Evolutionary conservation across 805 yeast genomes (phyloP).

Genomic region (Yamadazyma sp.): DNA sequence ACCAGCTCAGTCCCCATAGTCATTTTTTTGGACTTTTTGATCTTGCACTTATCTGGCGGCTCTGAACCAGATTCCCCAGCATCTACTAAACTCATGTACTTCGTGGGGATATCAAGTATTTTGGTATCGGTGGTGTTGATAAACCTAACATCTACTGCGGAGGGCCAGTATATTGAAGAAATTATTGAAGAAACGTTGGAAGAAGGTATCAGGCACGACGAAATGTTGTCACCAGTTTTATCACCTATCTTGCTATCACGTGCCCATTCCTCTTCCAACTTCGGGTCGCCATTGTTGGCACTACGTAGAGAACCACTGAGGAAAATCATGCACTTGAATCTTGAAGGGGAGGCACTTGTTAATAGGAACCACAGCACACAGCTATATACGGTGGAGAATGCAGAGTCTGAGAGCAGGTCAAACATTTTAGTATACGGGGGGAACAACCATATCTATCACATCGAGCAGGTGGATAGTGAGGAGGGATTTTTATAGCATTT

Average conservation of each 20-base stretch:
- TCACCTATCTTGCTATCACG: conserved; percentile 38
- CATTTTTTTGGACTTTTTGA: conserved; percentile 47
- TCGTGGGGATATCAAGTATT: conserved; percentile 48
- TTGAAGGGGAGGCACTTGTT: conserved; percentile 15
- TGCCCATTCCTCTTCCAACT: conserved; percentile 10
- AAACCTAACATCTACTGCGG: conserved; percentile 42
- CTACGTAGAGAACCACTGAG: conserved; percentile 6
- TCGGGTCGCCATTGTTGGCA: conserved; percentile 14
- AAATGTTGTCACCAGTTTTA: conserved; percentile 44
- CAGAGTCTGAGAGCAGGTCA: neutral
- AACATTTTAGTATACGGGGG: conserved; percentile 15
- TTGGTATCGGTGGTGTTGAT: conserved; percentile 47
- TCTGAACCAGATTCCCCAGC: conserved; percentile 1
- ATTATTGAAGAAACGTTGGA: conserved; percentile 50
- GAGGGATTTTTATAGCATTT: neutral
- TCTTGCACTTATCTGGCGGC: conserved; percentile 25
- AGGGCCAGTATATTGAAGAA: conserved; percentile 44
- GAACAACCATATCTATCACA: conserved; percentile 16
- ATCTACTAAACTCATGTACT: conserved; percentile 30
- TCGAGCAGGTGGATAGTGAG: conserved; percentile 9
- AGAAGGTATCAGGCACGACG: conserved; percentile 48
- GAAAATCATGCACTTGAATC: conserved; percentile 10
- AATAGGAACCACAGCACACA: conserved; percentile 14
- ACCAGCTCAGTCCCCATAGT: conserved; percentile 55
- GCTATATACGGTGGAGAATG: conserved; percentile 13